Base-by-base conservation (phyloP, 2,329 filamentous ascomycete species). In the Cordyceps cicadae region DNA sequence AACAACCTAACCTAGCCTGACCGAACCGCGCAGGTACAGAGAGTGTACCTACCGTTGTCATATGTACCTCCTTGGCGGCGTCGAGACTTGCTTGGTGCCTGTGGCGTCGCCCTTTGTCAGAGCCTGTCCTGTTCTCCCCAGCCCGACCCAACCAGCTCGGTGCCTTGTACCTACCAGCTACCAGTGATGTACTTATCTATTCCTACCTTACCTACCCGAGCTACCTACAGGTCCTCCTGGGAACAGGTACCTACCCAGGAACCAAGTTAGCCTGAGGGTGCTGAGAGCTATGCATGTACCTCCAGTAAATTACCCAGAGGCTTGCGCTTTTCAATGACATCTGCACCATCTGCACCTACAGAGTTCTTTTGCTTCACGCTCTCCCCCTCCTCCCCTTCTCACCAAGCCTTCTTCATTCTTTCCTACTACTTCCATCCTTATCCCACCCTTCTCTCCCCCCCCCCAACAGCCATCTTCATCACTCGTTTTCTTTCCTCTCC, bases 281-380 rank as follows among this genome's bases (percentile, higher is more conserved):
- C 29, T 29, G 29, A 29, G 29, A 29, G 29, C 24, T 24, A 24
- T 4, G 3, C 4, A 24, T 4, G 3, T 7, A 29, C 29, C 29
- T 29, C 29, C 7, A 29, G 29, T 29, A 29, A 29, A 29, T 29
- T 29, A 29, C 5, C 3, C 19, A 46, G n/a, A 37, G 21, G 24
- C 39, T 29, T 17, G 19, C 54, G 54, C 54, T 49, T 24, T 48
- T 39, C 17, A 57, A 57, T 49, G 43, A 57, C 43, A 57, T 57
- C 24, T 29, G 43, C 54, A 29, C 43, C 43, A 17, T 43, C 24
- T 24, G 24, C 24, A 24, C 24, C 24, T 24, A 24, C 24, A 24
- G 24, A 24, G 24, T n/a, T 43, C 43, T 24, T 49, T 49, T 57
- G 54, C 54, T 57, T 57, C 54, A 48, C 54, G 43, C 54, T 43